Base-by-base conservation (phyloP, 164 flowering plant species). In the Chimonanthus praecox region DNA sequence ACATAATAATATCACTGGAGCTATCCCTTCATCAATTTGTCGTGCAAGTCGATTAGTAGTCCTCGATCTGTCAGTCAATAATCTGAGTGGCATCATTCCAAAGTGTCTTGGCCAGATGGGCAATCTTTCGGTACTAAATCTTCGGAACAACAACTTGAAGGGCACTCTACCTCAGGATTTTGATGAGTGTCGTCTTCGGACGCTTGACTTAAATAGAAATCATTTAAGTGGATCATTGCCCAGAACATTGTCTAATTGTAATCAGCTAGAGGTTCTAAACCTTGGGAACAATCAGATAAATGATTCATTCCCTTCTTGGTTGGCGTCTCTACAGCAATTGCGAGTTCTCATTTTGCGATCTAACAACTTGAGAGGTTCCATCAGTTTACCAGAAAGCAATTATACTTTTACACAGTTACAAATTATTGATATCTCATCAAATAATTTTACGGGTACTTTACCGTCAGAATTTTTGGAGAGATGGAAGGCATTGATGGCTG, bases 1-100 rank as follows among this genome's bases (percentile, higher is more conserved):
- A 15, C 69, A 60, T 18, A 82, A 82, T 68, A 8, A 48, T 79
- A 79, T 49, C 0, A 0, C 4, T 13, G 60, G 60, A 54, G 60
- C 4, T 2, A 54, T 54, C 60, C 60, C 60, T 54, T 0, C 21
- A 5, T 86, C 89, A 1, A 48, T 89, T 2, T 91, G 97, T 80
- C 76, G 80, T 49, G 82, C 78, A 0, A 7, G 4, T 0, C 58
- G 13, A 33, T 84, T 87, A 21, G 74, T 50, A 71, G 85, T 83
- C 73, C 87, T 87, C 33, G 86, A 86, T 54, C 74, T 90, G n/a
- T 88, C 92, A 0, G 43, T 69, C 16, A 91, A 91, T 67, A 20
- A 11, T 0, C 74, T 91, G 46, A 74, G 58, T 46, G 88, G 90
- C 5, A 4, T 2, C 0, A 80, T 89, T 8, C 91, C 91, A 63